phyloP scores from a whole-genome alignment of 371 early-diverging fungal species.

The Apophysomyces trapeziformis region DNA sequence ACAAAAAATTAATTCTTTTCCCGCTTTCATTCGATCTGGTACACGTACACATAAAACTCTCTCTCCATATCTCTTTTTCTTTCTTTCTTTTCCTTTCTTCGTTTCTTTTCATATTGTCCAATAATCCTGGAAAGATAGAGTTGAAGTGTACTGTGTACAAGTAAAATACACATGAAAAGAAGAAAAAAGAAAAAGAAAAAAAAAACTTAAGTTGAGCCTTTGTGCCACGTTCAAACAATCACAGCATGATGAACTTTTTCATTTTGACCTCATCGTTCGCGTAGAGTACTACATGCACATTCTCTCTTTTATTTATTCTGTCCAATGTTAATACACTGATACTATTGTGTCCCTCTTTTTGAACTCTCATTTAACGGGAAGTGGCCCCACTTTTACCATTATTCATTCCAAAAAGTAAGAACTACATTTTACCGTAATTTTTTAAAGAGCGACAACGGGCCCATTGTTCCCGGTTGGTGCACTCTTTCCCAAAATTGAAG shows the following conservation, averaged over 20 bases:
- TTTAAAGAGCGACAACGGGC: too few relatives aligned
- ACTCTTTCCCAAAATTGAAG: too few relatives aligned
- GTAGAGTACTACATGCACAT: neutral
- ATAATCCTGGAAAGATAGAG: neutral
- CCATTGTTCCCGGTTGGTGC: too few relatives aligned
- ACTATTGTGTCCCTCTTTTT: too few relatives aligned
- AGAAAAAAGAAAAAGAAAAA: neutral
- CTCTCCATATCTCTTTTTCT: neutral
- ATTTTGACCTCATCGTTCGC: neutral
- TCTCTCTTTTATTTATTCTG: neutral
- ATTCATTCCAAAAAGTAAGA: too few relatives aligned
- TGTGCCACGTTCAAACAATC: conserved; percentile 1
- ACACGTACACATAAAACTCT: too few relatives aligned
- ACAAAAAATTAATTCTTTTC: neutral
- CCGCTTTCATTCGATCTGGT: neutral
- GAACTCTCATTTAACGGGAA: too few relatives aligned
- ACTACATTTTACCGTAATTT: too few relatives aligned
- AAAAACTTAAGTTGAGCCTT: neutral
- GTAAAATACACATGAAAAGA: neutral
- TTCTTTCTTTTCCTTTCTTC: neutral
- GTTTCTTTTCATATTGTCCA: neutral
- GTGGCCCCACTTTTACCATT: too few relatives aligned
- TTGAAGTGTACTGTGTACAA: neutral
- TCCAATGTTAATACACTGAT: too few relatives aligned
- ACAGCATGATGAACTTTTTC: neutral